Evolutionary conservation across 768 basidiomycete species (phyloP), one percentile per base, ranked within the genome.

Genomic region (Pholiota molesta): DNA sequence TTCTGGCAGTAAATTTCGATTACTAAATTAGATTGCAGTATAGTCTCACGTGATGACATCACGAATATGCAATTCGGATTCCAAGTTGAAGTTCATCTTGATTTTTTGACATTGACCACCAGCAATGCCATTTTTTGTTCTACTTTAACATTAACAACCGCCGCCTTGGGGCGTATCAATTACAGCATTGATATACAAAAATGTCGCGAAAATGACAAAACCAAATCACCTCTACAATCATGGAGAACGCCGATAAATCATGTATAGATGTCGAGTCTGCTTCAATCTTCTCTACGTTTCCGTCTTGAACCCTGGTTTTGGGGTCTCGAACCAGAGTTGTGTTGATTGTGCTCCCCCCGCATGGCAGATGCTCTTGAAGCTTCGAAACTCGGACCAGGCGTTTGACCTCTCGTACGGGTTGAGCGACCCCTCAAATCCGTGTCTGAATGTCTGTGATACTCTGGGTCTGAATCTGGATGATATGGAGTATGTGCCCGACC

Each of bases 381-480:
- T 19, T 52, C 59, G 51, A 42, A 16, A 45, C 55, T 60, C 5
- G 74, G 74, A 2, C 74, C 75, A 53, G 75, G 75, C 0, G 75
- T 76, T 64, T 71, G 73, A 0, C 67, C 75, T 63, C 75, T 68
- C 16, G 54, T 26, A 61, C 33, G 47, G 19, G 23, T 19, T 35
- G 13, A n/a, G 28, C n/a, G 47, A 35, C 19, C 26, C 10, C 26
- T 8, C 33, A 7, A 19, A 26, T 61, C 62, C 31, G 44, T 13
- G 8, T 58, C 60, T 13, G 49, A 55, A 17, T 51, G 21, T 16
- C 16, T 39, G 16, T 51, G 35, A 13, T 61, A 16, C 8, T 49
- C 59, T 33, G 40, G 29, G 7, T 21, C 45, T 45, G 31, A 23
- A 29, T 49, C 40, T 9, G 26, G 9, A 14, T 26, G 21, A 44